Percentiles rank a stretch among this genome's conserved stretches.
Evolutionary conservation across 1,139 yeast species (phyloP).

Genomic region (Sugiyamaella sp.): DNA sequence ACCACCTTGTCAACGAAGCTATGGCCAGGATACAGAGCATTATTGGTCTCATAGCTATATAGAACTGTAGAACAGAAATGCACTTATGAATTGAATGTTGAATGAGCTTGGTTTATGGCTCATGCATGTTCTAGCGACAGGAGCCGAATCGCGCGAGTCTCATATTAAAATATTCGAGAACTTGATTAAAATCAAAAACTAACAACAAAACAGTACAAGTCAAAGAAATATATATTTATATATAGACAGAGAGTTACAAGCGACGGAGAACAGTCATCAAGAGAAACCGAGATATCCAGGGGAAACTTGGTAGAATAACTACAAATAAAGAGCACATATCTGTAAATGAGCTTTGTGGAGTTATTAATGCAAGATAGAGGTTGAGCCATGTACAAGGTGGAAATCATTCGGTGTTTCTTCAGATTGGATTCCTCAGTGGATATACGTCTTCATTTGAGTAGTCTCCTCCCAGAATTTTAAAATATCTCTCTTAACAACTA

Average conservation of each 20-base stretch:
- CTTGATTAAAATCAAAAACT: slow-evolving; percentile 8
- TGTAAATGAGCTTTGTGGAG: not conserved
- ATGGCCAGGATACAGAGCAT: slow-evolving; percentile 17
- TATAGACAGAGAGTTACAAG: slow-evolving; percentile 7
- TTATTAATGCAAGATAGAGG: not conserved
- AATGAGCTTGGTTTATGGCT: too few species aligned
- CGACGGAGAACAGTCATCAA: not conserved
- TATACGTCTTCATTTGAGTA: too few species aligned
- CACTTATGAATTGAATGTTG: too few species aligned
- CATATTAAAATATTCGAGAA: too few species aligned
- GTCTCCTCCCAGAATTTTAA: too few species aligned
- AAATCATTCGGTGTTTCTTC: too few species aligned
- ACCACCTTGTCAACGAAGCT: slow-evolving; percentile 19
- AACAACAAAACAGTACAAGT: slow-evolving; percentile 1
- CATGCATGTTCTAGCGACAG: too few species aligned
- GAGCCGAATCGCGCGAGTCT: too few species aligned
- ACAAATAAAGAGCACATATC: not conserved
- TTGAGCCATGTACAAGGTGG: not conserved
- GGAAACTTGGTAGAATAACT: not conserved
- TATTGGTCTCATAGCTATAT: slow-evolving; percentile 14
- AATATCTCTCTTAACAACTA: not conserved
- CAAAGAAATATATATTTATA: slow-evolving; percentile 15
- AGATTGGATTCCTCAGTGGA: not conserved
- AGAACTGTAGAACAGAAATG: not conserved
- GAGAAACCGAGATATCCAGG: not conserved